Evolutionary conservation across 2,329 filamentous ascomycete species (phyloP).

Genomic region (Beauveria bassiana): DNA sequence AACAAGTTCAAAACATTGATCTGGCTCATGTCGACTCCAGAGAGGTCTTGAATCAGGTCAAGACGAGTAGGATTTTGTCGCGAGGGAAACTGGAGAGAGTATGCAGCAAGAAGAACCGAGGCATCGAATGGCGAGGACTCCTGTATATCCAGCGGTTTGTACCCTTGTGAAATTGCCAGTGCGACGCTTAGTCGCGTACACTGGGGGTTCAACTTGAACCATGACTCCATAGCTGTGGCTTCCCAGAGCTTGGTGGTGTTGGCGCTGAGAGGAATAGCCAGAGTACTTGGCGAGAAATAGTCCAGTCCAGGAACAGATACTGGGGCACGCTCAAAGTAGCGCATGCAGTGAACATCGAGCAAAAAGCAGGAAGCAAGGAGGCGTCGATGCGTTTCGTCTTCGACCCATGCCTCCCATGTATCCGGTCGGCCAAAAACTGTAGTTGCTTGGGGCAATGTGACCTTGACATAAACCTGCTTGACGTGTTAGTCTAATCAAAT

Average conservation of each 20-base stretch:
- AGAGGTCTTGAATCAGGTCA: constrained; percentile 18
- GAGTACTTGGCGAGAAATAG: constrained; percentile 24
- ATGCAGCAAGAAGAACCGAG: constrained; percentile 31
- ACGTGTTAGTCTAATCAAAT: neutral
- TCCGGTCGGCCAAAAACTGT: neutral
- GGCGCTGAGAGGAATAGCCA: constrained; percentile 39
- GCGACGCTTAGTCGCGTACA: constrained; percentile 19
- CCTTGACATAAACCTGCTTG: neutral
- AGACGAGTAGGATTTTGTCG: constrained; percentile 22
- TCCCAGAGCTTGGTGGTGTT: constrained; percentile 41
- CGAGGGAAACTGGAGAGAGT: constrained; percentile 30
- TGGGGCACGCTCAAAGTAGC: constrained; percentile 44
- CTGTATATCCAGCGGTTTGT: constrained; percentile 29
- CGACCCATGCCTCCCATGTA: constrained; percentile 41
- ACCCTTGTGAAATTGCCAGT: constrained; percentile 24
- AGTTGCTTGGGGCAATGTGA: neutral
- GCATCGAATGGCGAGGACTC: constrained; percentile 31
- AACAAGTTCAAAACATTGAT: constrained; percentile 34
- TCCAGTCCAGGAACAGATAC: constrained; percentile 28
- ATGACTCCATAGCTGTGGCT: constrained; percentile 35
- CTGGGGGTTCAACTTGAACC: constrained; percentile 32
- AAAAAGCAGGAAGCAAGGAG: constrained; percentile 50
- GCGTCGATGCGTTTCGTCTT: constrained; percentile 43
- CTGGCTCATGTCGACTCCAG: constrained; percentile 17
- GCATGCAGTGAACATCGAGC: constrained; percentile 46